Conservation (phyloP, 495 filamentous ascomycete species). For the Endocarpon pusillum region DNA sequence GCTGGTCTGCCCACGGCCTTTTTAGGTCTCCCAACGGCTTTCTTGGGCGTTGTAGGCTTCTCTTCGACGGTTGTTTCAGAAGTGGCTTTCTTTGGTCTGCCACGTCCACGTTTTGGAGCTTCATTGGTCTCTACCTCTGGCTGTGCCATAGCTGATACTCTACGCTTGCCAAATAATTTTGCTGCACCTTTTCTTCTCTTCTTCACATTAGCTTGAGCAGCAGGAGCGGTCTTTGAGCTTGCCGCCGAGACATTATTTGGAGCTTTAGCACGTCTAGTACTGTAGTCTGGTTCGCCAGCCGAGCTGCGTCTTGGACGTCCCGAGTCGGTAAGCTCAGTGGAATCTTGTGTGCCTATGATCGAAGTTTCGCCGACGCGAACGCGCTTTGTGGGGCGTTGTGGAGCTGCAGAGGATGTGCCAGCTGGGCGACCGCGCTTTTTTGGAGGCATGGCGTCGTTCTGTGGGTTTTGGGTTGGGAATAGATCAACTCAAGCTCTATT, state of each 20-base stretch:
- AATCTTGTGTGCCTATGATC: background rate
- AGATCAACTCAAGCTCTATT: too few relatives aligned
- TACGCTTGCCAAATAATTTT: background rate
- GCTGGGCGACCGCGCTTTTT: background rate
- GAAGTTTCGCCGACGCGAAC: background rate
- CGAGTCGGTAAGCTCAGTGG: background rate
- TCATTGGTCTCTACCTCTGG: background rate
- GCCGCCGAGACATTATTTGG: background rate
- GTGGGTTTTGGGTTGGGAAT: background rate
- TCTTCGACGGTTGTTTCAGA: background rate
- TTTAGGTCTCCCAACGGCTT: background rate
- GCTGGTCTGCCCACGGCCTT: conserved; percentile 1
- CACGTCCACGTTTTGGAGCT: background rate
- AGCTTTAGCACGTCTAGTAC: background rate
- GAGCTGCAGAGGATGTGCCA: background rate
- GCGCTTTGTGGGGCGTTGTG: background rate
- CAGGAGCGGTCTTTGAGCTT: background rate
- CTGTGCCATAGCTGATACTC: background rate
- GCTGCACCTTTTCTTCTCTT: background rate
- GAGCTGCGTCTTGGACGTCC: background rate
- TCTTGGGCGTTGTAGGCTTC: background rate
- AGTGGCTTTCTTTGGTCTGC: background rate
- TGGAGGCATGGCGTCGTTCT: background rate
- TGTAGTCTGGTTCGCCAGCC: background rate
- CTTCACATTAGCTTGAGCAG: background rate